Percentiles rank a stretch among this genome's conserved stretches.
phyloP scores from a whole-genome alignment of 2,329 filamentous ascomycete genomes.

The Pyricularia pennisetigena region DNA sequence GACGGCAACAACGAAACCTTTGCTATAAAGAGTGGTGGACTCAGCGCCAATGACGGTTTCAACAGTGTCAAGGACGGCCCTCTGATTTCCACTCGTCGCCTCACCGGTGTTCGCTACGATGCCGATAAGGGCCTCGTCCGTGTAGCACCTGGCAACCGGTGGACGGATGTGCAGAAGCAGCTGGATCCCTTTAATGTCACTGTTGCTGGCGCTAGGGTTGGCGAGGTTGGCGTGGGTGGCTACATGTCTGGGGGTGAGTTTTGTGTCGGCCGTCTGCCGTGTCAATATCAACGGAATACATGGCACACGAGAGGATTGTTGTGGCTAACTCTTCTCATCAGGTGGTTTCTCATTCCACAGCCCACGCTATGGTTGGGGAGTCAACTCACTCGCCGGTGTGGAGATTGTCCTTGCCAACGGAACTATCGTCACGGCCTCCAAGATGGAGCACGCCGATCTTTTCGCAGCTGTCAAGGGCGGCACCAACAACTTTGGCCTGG shows the following conservation, averaged over 20 bases:
- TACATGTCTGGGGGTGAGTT: slow-evolving; percentile 36
- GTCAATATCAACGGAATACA: neutral
- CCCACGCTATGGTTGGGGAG: slow-evolving; percentile 39
- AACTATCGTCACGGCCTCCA: slow-evolving; percentile 25
- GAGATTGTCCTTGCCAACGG: slow-evolving; percentile 29
- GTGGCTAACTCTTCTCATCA: neutral
- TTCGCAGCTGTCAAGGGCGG: slow-evolving; percentile 31
- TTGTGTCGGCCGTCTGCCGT: neutral
- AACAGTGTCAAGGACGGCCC: slow-evolving; percentile 37
- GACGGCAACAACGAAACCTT: slow-evolving; percentile 20
- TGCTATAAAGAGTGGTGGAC: slow-evolving; percentile 45
- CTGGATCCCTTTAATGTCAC: slow-evolving; percentile 40
- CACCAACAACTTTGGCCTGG: slow-evolving; percentile 32
- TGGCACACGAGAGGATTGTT: neutral
- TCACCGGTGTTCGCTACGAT: slow-evolving; percentile 40
- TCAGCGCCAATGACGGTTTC: slow-evolving; percentile 41
- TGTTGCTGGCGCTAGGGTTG: slow-evolving; percentile 51
- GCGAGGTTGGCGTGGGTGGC: slow-evolving; percentile 52
- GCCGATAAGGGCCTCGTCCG: slow-evolving; percentile 29
- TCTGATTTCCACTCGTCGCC: slow-evolving; percentile 42
- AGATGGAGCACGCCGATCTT: slow-evolving; percentile 26
- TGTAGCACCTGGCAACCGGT: slow-evolving; percentile 39
- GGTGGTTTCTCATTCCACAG: slow-evolving; percentile 50
- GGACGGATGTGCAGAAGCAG: slow-evolving; percentile 43
- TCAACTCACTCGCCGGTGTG: slow-evolving; percentile 28